Base-by-base conservation (phyloP, 163 green algal genomes). In the Prototheca cutis region DNA sequence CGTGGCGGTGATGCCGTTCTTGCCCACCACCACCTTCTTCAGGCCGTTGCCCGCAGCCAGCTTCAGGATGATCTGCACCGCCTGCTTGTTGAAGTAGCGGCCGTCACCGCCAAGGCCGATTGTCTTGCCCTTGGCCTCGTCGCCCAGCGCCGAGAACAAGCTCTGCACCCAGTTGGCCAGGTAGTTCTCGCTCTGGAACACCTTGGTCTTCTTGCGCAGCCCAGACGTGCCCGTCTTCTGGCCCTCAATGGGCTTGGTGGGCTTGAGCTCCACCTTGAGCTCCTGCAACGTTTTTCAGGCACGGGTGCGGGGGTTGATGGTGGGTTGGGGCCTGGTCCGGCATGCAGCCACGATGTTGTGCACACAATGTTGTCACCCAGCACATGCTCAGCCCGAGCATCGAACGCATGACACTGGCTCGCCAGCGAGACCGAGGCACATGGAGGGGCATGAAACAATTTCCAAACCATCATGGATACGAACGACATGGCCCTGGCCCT, bases 171-270 rank as follows among this genome's bases (percentile, higher is more conserved):
- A 99, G 82, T 98, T 98, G 54, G 89, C 91, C 7, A 98, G 80
- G 76, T 98, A 98, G 70, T 96, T 94, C 15, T 88, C 81, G 40
- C 69, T 55, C 66, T 65, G 81, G 70, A 94, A 93, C 17, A 88
- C 88, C 56, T 87, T 89, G 17, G 94, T 95, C 77, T 98, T 96
- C 81, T 99, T 99, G 52, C 92, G 81, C 30, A 99, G 81, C n/a
- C 92, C 92, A 21, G 68, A 87, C 32, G 92, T 99, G 45, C 92
- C 92, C 5, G 92, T 99, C 81, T 99, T 99, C 80, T 99, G 92
- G 39, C 92, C 92, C 23, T 97, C 88, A 63, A 95, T 96, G 27
- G 92, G 92, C 75, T 89, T 88, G 42, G 92, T 99, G 40, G 87
- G 67, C 40, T 94, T 78, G 18, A 73, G 71, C 52, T 84, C 90